Evolutionary conservation across 2,329 filamentous ascomycete genomes (phyloP).

Genomic region (Arthrocladium fulminans): DNA sequence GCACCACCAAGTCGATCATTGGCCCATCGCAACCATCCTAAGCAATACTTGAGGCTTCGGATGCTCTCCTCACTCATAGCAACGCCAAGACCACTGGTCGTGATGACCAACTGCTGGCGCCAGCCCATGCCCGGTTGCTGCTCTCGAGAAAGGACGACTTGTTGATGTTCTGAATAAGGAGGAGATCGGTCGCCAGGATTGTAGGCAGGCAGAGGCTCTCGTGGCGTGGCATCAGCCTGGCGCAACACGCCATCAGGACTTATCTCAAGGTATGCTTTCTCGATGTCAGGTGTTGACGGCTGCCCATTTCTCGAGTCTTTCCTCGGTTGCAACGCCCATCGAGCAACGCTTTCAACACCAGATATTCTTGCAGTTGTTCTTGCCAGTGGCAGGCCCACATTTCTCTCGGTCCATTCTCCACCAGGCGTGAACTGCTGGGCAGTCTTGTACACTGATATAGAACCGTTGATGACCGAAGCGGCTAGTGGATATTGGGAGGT

Average conservation of each 20-base stretch:
- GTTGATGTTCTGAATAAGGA: slow-evolving; percentile 18
- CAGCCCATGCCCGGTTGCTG: slow-evolving; percentile 41
- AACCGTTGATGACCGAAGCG: slow-evolving; percentile 74
- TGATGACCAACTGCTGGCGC: slow-evolving; percentile 79
- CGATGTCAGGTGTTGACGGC: slow-evolving; percentile 15
- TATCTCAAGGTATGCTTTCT: slow-evolving; percentile 19
- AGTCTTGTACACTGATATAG: slow-evolving; percentile 72
- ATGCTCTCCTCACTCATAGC: slow-evolving; percentile 86
- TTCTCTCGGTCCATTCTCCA: slow-evolving; percentile 83
- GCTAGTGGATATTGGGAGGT: slow-evolving; percentile 82
- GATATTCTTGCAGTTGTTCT: slow-evolving; percentile 79
- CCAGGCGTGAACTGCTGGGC: slow-evolving; percentile 87
- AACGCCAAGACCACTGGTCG: slow-evolving; percentile 80
- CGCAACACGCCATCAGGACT: slow-evolving; percentile 13
- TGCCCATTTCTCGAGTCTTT: slow-evolving; percentile 21
- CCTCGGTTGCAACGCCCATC: slow-evolving; percentile 62
- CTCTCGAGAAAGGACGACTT: slow-evolving; percentile 10
- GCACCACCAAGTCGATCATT: slow-evolving; percentile 72
- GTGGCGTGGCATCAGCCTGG: slow-evolving; percentile 25
- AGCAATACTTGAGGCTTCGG: slow-evolving; percentile 72
- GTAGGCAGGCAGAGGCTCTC: slow-evolving; percentile 74
- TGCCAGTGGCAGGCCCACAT: slow-evolving; percentile 69
- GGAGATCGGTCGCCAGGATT: slow-evolving; percentile 50
- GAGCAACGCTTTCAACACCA: slow-evolving; percentile 75
- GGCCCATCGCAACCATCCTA: slow-evolving; percentile 70